Base-by-base conservation (phyloP, 176 grass and related monocot species). In the Musa acuminata region DNA sequence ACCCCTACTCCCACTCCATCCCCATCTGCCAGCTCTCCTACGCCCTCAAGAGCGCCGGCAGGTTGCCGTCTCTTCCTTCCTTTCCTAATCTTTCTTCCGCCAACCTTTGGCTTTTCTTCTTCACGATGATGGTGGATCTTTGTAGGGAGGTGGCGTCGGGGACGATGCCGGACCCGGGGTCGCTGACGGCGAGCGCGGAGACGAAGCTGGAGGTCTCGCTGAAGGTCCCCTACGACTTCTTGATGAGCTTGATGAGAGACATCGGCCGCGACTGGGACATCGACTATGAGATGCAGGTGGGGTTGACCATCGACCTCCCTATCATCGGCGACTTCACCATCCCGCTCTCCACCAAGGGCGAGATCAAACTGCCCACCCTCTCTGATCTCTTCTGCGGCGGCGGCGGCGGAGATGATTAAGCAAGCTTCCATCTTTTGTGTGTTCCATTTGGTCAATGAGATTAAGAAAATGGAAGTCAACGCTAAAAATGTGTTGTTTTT, bases 301-400 rank as follows among this genome's bases (percentile, higher is more conserved):
- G 83, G 0, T 81, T 92, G 76, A 96, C 85, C 58, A 49, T 96
- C 24, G 93, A 92, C 62, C 83, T 92, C 9, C 89, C 87, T 11
- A 35, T 92, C 51, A 3, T 90, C 55, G 93, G 93, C 0, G 88
- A 90, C 79, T 69, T 96, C 85, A 96, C 93, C 76, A 90, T 96
- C 78, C 93, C 93, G 2, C 87, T 96, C 13, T 58, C 76, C 1
- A 81, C 77, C 73, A 53, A 48, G 52, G 93, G 93, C 11, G 93
- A 96, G 93, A 79, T 96, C 53, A 92, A 92, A 81, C 87, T 96
- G 4, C 93, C 93, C 9, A 96, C 89, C 0, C 13, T 92, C 83
- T 67, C 65, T 5, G 65, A 67, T 10, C 13, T 67, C 27, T 48
- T 67, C 65, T 1, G 8, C 2, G 13, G 11, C 5, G 26, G 64